Base-by-base conservation (phyloP, 116 monocot genomes). In the Posidonia oceanica region DNA sequence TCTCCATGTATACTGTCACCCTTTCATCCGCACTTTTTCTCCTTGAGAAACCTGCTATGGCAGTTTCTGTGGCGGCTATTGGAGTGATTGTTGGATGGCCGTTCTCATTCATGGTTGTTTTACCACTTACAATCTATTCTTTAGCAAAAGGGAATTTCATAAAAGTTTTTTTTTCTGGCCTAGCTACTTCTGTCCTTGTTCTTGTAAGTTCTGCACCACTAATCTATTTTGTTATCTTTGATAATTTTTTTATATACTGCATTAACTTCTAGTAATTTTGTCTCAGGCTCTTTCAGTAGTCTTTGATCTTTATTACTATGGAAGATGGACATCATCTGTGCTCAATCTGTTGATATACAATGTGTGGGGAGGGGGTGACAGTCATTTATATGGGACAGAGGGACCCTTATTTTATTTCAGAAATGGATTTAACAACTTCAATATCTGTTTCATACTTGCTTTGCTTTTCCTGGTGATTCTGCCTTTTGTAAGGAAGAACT, bases 361-460 rank as follows among this genome's bases (percentile, higher is more conserved):
- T 75, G 87, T 98, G 14, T 15, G 80, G 62, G 98, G 93, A 72
- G 98, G 98, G 58, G 93, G 93, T 69, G 88, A 91, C 67, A 98
- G 98, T 69, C 90, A 90, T 83, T 78, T 98, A 53, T 93, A 98
- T 86, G 98, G 98, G 74, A 89, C 90, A 59, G 98, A 98, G 70
- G 90, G 87, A 23, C 56, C 71, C 22, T 48, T 62, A 7, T 98
- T 93, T 61, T 93, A 98, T 78, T 77, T 93, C 14, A 83, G 80
- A 77, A 98, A 93, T 71, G 90, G 87, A 69, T 93, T 98, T 72
- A 98, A 98, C 78, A 98, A 98, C 67, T 98, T 98, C 70, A 93
- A 98, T 78, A 75, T 98, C 51, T 71, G 76, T 64, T 98, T 98
- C 54, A 53, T 98, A 52, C 80, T 98, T 68, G 98, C 93, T 14